Evolutionary conservation across 129 eudicot genomes (phyloP).

Genomic region (Smallanthus sonchifolius): DNA sequence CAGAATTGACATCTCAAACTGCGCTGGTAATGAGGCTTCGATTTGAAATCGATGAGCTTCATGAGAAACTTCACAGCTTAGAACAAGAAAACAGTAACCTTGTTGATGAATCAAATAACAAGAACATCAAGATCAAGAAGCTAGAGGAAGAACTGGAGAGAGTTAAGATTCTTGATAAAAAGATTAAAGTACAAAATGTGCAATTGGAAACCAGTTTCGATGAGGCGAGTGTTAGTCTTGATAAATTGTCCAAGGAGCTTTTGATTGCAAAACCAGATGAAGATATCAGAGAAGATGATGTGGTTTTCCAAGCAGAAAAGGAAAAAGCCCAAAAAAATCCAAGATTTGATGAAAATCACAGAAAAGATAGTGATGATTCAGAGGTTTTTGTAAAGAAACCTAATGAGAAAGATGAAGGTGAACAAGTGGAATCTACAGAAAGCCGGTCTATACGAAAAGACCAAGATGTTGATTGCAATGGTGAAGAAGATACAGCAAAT

Average conservation of each 20-base stretch:
- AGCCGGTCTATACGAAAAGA: not conserved
- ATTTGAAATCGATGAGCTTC: constrained; percentile 47
- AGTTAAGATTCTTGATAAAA: constrained; percentile 37
- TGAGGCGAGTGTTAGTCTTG: constrained; percentile 36
- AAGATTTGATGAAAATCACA: not conserved
- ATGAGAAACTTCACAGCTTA: constrained; percentile 33
- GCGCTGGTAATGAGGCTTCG: constrained; percentile 43
- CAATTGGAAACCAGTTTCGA: constrained; percentile 30
- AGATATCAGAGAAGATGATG: constrained; percentile 13
- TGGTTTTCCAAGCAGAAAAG: not conserved
- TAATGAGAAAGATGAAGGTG: not conserved
- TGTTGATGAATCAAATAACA: constrained; percentile 28
- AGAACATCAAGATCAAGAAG: constrained; percentile 41
- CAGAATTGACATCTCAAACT: constrained; percentile 45
- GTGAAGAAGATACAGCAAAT: constrained; percentile 38
- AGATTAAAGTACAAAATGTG: constrained; percentile 28
- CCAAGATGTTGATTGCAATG: constrained; percentile 4
- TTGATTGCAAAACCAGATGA: constrained; percentile 28
- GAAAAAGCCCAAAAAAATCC: not conserved
- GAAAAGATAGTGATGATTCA: not conserved
- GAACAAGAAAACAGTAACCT: constrained; percentile 40
- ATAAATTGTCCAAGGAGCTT: constrained; percentile 42
- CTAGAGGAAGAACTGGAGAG: constrained; percentile 43
- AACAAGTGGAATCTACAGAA: constrained; percentile 10
- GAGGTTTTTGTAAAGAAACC: not conserved